A percentile compares a stretch with the other conserved stretches of the same genome.
Conservation (phyloP, 2,329 filamentous ascomycete species). For the Aspergillus eucalypticola region DNA sequence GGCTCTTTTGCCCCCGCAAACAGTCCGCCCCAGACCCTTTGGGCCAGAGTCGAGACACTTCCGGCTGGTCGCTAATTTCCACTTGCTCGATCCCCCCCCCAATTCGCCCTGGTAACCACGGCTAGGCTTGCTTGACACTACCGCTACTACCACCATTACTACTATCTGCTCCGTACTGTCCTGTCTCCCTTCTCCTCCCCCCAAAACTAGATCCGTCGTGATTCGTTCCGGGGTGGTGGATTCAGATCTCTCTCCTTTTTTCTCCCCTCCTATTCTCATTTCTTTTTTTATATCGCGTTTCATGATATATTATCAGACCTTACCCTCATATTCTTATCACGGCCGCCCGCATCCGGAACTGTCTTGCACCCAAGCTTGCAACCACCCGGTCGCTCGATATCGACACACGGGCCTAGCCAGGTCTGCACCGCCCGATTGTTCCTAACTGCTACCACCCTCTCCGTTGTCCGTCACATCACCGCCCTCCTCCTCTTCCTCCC, state of each 20-base stretch:
- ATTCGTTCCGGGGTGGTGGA: constrained; percentile 9
- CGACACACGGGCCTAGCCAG: constrained; percentile 17
- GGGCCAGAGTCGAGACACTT: constrained; percentile 1
- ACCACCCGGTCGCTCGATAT: constrained; percentile 12
- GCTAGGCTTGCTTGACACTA: no score
- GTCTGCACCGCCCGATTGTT: constrained; percentile 19
- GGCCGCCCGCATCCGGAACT: constrained; percentile 12
- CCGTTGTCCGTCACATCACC: background rate
- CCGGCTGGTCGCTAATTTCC: constrained; percentile 7
- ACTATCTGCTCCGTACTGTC: background rate
- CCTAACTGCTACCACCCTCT: background rate
- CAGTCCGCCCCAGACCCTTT: constrained; percentile 25
- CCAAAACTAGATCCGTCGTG: background rate
- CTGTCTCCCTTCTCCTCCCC: background rate
- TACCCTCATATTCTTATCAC: constrained; percentile 13
- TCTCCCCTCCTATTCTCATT: constrained; percentile 8
- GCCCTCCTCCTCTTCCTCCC: constrained; percentile 12
- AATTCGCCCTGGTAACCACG: constrained; percentile 35
- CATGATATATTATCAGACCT: constrained; percentile 2
- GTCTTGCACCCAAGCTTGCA: background rate
- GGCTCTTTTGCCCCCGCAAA: constrained; percentile 29
- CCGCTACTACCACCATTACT: constrained; percentile 2
- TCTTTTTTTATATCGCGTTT: constrained; percentile 10
- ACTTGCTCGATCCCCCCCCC: constrained; percentile 12
- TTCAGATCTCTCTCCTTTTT: constrained; percentile 13